Evolutionary conservation across 176 grass and related monocot genomes (phyloP), one percentile per base, ranked within the genome.

Genomic region (Zea luxurians): DNA sequence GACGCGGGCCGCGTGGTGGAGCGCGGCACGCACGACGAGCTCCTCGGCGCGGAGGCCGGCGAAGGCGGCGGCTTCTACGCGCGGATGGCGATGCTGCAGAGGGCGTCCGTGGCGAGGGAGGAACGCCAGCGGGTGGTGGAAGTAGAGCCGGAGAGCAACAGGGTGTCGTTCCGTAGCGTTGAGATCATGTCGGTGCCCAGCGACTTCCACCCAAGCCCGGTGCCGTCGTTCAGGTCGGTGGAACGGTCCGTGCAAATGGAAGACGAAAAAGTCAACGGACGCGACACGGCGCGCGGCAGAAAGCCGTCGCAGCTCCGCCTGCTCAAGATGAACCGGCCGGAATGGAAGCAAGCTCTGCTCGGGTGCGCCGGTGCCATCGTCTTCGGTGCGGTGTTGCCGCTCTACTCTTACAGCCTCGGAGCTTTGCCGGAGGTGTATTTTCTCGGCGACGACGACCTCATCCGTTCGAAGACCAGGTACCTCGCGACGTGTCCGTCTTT

Each of bases 261-360:
- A 53, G 61, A 40, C 4, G 8, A 2, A 27, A 27, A 27, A 1
- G 27, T 27, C 18, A 18, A 1, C 7, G 42, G 8, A 2, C 13
- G 41, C 4, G 42, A 34, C 8, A 46, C 12, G 62, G 46, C 15
- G 8, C 52, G 59, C 4, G 9, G 34, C 0, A 40, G 71, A 4
- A 71, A 89, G 77, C 73, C 81, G 17, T 87, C 87, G 40, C 71
- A 89, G 16, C 73, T 86, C 34, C 80, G 90, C 9, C 41, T 92
- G 40, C 80, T 92, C 52, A 81, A 58, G 72, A 79, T 92, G 83
- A 92, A 89, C 46, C 40, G 67, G 5, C 87, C 86, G 67, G 90
- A 89, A 68, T 92, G 90, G 90, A 86, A 64, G 81, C 90, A 89
- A 55, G 77, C 76, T 12, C 42, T 86, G 11, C 65, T 92, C 49